Conservation (phyloP, 2,329 filamentous ascomycete genomes). For the Ascosphaera apis region DNA sequence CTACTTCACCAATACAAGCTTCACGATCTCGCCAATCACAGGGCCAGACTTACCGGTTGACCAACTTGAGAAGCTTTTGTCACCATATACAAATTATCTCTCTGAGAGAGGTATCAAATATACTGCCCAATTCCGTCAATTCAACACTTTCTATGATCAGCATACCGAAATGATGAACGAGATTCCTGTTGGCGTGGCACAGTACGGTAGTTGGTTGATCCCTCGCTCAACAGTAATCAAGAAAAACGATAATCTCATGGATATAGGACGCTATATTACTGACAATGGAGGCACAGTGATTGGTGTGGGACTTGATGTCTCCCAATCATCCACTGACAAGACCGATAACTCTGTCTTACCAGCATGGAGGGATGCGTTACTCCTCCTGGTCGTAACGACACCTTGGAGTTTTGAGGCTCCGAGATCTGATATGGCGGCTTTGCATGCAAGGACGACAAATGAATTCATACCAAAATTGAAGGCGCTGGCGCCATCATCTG, state of each 20-base stretch:
- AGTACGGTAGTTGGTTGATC: constrained; percentile 15
- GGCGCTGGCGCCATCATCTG: constrained; percentile 15
- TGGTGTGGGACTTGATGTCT: constrained; percentile 18
- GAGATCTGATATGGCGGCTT: no score
- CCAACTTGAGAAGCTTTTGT: constrained; percentile 23
- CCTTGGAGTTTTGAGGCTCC: no score
- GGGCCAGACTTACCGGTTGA: constrained; percentile 23
- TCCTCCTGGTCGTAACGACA: constrained; percentile 3
- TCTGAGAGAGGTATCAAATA: constrained; percentile 14
- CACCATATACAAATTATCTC: constrained; percentile 22
- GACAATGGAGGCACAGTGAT: constrained; percentile 14
- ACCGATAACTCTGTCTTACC: constrained; percentile 9
- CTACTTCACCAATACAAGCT: constrained; percentile 28
- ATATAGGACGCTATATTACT: constrained; percentile 14
- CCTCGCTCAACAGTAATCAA: constrained; percentile 13
- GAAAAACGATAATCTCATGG: constrained; percentile 11
- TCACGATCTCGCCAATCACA: constrained; percentile 23
- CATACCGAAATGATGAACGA: constrained; percentile 12
- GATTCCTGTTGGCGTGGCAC: constrained; percentile 17
- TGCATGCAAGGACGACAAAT: constrained; percentile 10
- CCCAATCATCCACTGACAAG: constrained; percentile 11
- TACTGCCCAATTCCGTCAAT: constrained; percentile 10
- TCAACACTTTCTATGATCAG: constrained; percentile 12
- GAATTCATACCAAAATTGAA: constrained; percentile 17
- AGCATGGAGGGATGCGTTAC: constrained; percentile 5